These are phyloP conservation scores for Fusarium albidum DNA, from an alignment of 2,329 filamentous ascomycete species.

Conservation along the genomic window DNA sequence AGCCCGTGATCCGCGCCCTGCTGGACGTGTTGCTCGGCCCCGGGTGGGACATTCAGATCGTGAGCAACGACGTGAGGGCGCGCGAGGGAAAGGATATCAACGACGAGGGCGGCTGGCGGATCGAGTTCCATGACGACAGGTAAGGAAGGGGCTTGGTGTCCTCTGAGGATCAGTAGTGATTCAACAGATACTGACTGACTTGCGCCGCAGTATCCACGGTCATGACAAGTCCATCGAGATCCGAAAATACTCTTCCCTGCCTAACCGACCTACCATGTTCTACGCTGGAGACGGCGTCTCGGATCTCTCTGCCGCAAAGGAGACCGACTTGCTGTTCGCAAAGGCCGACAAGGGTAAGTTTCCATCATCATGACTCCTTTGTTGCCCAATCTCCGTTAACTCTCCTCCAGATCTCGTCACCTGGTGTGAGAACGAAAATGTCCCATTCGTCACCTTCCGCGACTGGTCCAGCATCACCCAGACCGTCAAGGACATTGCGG, in stretches of 20 bases:
- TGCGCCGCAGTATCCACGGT: constrained; percentile 73
- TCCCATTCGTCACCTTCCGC: constrained; percentile 88
- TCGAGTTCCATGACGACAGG: constrained; percentile 88
- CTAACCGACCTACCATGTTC: constrained; percentile 82
- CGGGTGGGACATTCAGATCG: constrained; percentile 84
- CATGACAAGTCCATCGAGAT: constrained; percentile 97
- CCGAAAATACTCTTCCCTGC: constrained; percentile 81
- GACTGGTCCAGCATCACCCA: constrained; percentile 83
- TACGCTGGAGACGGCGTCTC: constrained; percentile 96
- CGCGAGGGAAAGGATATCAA: constrained; percentile 75
- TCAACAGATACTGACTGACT: constrained; percentile 14
- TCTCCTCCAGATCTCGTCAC: constrained; percentile 75
- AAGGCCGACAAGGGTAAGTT: constrained; percentile 83
- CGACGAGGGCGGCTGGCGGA: constrained; percentile 84
- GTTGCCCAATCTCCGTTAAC: neutral
- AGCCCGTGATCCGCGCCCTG: constrained; percentile 86
- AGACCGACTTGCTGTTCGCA: constrained; percentile 93
- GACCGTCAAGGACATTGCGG: constrained; percentile 79
- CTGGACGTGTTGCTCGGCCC: constrained; percentile 81
- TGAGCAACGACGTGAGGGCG: constrained; percentile 81
- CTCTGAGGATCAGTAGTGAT: neutral
- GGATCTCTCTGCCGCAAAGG: constrained; percentile 88
- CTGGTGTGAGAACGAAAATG: constrained; percentile 83
- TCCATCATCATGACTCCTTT: neutral
- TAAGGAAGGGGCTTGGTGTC: constrained; percentile 47